A percentile compares a stretch with the other conserved stretches of the same genome.
Evolutionary conservation across 1,284 basidiomycete genomes (phyloP).

Genomic region (Laetiporus sulphureus): DNA sequence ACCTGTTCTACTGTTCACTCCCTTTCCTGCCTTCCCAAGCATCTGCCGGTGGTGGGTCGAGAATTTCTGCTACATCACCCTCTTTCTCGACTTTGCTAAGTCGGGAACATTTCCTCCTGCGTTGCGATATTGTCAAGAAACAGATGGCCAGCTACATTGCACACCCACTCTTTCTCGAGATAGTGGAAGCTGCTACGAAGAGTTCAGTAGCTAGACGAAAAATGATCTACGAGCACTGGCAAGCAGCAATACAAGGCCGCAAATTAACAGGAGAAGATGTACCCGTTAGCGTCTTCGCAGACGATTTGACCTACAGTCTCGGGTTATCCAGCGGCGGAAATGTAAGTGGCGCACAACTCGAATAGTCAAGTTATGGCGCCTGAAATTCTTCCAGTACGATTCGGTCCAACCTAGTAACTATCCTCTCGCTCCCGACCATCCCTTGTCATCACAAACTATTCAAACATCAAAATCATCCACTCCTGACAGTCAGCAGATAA

Average conservation of each 20-base stretch:
- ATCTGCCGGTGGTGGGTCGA: conserved; percentile 5
- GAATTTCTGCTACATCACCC: conserved; percentile 29
- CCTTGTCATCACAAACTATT: no score
- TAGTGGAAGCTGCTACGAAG: conserved; percentile 26
- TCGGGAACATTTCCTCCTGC: conserved; percentile 37
- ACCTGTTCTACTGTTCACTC: conserved; percentile 37
- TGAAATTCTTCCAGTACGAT: conserved; percentile 4
- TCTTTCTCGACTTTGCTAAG: conserved; percentile 36
- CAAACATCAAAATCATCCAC: no score
- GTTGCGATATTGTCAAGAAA: conserved; percentile 32
- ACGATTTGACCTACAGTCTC: background rate
- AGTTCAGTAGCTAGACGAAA: conserved; percentile 17
- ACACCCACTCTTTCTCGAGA: conserved; percentile 45
- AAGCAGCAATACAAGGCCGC: conserved; percentile 9
- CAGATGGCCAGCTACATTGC: conserved; percentile 29
- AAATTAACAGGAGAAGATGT: conserved; percentile 11
- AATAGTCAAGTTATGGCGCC: conserved; percentile 10
- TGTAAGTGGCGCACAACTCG: conserved; percentile 11
- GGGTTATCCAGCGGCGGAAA: conserved; percentile 19
- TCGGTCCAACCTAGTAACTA: conserved; percentile 4
- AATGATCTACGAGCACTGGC: conserved; percentile 11
- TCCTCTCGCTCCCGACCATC: conserved; percentile 1
- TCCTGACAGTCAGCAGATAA: no score
- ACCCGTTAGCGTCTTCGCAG: background rate
- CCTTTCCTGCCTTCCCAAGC: conserved; percentile 39